phyloP scores from a whole-genome alignment of 2,329 filamentous ascomycete species.

The Colletotrichum musicola region DNA sequence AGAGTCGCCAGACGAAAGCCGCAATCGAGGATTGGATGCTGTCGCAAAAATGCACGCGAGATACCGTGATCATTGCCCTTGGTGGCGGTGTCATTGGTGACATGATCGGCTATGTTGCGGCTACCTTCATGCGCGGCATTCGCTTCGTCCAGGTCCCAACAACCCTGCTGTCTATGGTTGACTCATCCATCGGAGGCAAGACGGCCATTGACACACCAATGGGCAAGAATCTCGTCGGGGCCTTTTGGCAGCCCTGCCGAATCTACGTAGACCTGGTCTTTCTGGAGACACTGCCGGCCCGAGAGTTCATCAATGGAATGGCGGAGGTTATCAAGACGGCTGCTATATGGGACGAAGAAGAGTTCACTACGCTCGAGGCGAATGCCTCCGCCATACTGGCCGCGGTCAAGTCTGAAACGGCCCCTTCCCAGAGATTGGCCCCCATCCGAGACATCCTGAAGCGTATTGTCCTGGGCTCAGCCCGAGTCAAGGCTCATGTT shows the following conservation, averaged over 20 bases:
- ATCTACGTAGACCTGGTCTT: conserved; percentile 97
- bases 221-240: conserved; percentile 95
- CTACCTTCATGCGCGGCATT: conserved; percentile 98
- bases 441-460: conserved; percentile 79
- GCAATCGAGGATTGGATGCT: conserved; percentile 99
- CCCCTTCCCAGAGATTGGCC: conserved; percentile 67
- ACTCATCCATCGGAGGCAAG: conserved; percentile 98
- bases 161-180: conserved; percentile 95
- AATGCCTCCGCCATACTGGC: conserved; percentile 83
- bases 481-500: conserved; percentile 93
- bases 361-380: conserved; percentile 87
- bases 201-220: conserved; percentile 96
- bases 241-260: conserved; percentile 95
- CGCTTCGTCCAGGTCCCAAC: conserved; percentile 97
- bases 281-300: conserved; percentile 86
- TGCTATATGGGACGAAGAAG: conserved; percentile 91
- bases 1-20: conserved; percentile 92
- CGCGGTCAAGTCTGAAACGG: conserved; percentile 70
- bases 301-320: conserved; percentile 99
- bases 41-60: conserved; percentile 89
- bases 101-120: conserved; percentile 96
- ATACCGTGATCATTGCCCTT: conserved; percentile 94
- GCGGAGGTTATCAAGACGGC: conserved; percentile 98
- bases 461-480: conserved; percentile 87
- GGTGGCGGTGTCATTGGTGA: conserved; percentile 98